Base-by-base conservation (phyloP, 2,329 filamentous ascomycete species). In the Cryphonectria naterciae region DNA sequence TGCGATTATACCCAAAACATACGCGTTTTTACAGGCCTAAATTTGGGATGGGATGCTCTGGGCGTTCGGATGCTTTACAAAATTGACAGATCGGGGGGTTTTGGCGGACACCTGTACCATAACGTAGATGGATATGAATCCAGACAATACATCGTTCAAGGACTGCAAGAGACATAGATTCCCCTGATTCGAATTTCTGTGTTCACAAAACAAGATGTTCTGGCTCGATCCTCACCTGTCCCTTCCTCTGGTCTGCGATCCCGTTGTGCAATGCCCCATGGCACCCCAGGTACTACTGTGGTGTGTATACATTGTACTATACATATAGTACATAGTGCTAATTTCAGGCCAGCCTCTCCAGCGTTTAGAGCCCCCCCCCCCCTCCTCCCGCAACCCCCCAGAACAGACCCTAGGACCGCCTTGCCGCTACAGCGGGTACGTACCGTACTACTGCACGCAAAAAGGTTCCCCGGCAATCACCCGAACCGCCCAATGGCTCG, bases 41-140 rank as follows among this genome's bases (percentile, higher is more conserved):
- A 68, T 70, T 70, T 69, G 61, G 43, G 65, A 56, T 60, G 70
- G 70, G 64, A 71, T 46, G 41, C 58, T 28, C 37, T 66, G 32
- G 71, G 72, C 69, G 70, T 70, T 72, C 32, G 62, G 54, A 60
- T 62, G 54, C 60, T 49, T 72, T 52, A 60, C 61, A 73, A 70
- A 72, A 70, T 63, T 62, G 62, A 65, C 52, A 64, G 56, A 71
- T 41, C 46, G 62, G 62, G n/a, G 54, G 52, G 22, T 1, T 62
- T 37, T 37, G 63, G 62, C 58, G 62, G 49, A 67, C 67, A 46
- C 68, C 22, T 73, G 68, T 70, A 72, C 49, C 68, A 69, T 73
- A 73, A 68, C 69, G 65, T 68, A 65, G 65, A 69, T 71, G 70
- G 64, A 68, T 46, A 72, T 52, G 63, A 71, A 37, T 32, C 22